Evolutionary conservation across 495 filamentous ascomycete species (phyloP), one percentile per base, ranked within the genome.

Genomic region (Annulohypoxylon maeteangense): DNA sequence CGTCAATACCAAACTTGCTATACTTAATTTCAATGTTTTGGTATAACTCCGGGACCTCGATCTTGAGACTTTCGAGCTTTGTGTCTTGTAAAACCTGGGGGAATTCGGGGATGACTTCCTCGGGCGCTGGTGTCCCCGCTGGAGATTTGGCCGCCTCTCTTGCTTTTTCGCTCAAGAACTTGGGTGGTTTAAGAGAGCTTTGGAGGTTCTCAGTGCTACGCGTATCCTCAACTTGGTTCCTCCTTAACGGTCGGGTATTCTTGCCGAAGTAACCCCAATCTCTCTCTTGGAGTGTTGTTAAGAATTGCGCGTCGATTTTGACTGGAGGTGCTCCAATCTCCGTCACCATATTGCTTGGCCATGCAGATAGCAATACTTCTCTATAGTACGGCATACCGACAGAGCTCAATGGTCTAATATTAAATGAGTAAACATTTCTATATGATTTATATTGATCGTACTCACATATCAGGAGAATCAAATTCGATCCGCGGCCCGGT

Each of bases 21-120:
- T 97, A 97, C 74, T 97, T 97, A 78, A 98, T 98, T 78, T 98
- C 93, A 4, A 96, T 89, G 72, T 93, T 94, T 58, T 90, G 88
- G 75, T 97, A 99, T 79, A 93, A 91, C 1, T 90, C 84, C 1
- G 95, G 90, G 22, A 95, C 92, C 57, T 97, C 93, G 75, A 80
- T 86, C 81, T 81, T 91, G 76, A 83, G 85, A 80, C 77, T 89
- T 80, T 79, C 90, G 0, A 85, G 81, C 38, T 88, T 88, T n/a
- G 82, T 80, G 44, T 84, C 84, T 32, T 86, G 84, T 18, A 93
- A 77, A 22, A 74, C 36, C 31, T 68, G 68, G 18, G 74, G 74
- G 4, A 76, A 59, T 20, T 78, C 75, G 7, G 87, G 82, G 60
- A 92, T 87, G 22, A 87, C 81, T 12, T 87, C 85, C 74, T 95